Conservation (phyloP, 202 grass and related monocot species). For the Brachypodium distachyon region DNA sequence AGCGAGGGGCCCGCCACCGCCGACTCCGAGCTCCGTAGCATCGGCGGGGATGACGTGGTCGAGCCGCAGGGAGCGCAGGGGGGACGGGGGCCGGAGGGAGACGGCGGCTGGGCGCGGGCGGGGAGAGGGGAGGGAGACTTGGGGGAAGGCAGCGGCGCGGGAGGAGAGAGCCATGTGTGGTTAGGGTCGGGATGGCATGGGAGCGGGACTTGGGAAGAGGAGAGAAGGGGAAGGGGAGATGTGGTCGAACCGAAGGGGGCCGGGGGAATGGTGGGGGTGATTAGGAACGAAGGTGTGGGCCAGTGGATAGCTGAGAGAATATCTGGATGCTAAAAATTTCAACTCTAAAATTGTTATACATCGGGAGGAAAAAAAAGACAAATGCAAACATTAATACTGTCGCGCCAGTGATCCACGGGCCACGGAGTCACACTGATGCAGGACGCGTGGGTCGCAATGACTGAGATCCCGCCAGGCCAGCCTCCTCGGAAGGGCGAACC, state of each 20-base stretch:
- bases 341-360: too few relatives aligned
- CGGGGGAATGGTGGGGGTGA: not conserved
- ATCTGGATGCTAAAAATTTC: too few relatives aligned
- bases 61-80: conserved; percentile 44
- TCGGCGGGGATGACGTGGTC: conserved; percentile 37
- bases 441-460: too few relatives aligned
- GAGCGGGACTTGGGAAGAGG: not conserved
- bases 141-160: conserved; percentile 27
- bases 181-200: not conserved
- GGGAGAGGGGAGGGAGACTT: conserved; percentile 12
- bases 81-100: conserved; percentile 15
- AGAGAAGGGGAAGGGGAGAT: conserved; percentile 45
- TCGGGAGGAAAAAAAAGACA: too few relatives aligned
- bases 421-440: too few relatives aligned
- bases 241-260: conserved; percentile 2
- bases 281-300: not conserved
- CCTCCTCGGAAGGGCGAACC: too few relatives aligned
- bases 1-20: conserved; percentile 51
- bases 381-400: too few relatives aligned
- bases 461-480: too few relatives aligned
- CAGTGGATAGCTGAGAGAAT: not conserved
- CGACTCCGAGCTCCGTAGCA: conserved; percentile 22
- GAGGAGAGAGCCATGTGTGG: conserved; percentile 63
- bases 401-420: too few relatives aligned
- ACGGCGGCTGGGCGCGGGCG: conserved; percentile 10